These are phyloP conservation scores for Huntiella abstrusa DNA, from an alignment of 2,329 filamentous ascomycete genomes.

Conservation along the genomic window DNA sequence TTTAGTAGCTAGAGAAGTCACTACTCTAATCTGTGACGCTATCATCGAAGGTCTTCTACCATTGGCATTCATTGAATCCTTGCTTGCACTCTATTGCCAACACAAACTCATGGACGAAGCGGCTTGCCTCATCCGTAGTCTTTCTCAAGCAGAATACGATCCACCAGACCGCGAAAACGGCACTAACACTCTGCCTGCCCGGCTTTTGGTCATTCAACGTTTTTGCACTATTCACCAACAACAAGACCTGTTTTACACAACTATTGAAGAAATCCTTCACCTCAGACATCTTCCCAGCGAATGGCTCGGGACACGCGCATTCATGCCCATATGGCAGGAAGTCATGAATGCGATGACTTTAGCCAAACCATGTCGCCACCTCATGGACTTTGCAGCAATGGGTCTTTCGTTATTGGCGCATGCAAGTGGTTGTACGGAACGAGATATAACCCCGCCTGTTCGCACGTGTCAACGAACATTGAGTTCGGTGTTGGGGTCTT, in stretches of 20 bases:
- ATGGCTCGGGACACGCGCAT: constrained; percentile 10
- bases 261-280: constrained; percentile 6
- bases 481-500: constrained; percentile 6
- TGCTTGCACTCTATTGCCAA: constrained; percentile 17
- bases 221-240: constrained; percentile 9
- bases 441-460: constrained; percentile 2
- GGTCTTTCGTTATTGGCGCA: constrained; percentile 7
- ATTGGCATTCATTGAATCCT: constrained; percentile 12
- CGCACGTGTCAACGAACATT: constrained; percentile 6
- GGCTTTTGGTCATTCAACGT: constrained; percentile 1
- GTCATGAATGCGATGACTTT: constrained; percentile 4
- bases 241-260: constrained; percentile 9
- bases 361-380: neutral
- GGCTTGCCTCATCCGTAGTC: constrained; percentile 1
- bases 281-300: constrained; percentile 6
- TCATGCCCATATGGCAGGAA: constrained; percentile 11
- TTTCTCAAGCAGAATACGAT: constrained; percentile 5
- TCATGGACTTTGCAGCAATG: constrained; percentile 11
- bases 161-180: constrained; percentile 1
- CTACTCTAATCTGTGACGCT: constrained; percentile 17
- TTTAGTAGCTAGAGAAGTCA: constrained; percentile 18
- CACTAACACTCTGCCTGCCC: neutral
- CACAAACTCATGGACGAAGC: constrained; percentile 17
- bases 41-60: constrained; percentile 17
- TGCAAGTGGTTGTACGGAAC: neutral